These are phyloP conservation scores for Boletus sp. DNA, from an alignment of 768 basidiomycete species.

Conservation along the genomic window DNA sequence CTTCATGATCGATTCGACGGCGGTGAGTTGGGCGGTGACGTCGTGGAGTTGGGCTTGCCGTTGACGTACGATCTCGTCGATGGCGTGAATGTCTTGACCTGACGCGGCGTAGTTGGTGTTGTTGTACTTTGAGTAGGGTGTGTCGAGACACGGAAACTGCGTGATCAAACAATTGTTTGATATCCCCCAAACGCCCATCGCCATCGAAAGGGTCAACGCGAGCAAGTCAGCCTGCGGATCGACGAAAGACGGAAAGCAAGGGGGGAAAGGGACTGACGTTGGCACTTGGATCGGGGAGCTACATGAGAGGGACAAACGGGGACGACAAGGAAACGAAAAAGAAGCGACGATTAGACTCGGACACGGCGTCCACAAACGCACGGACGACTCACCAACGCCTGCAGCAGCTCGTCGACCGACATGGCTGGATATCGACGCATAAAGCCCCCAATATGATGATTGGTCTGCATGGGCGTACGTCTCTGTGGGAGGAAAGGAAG, in stretches of 20 bases:
- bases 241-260: background rate
- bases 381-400: conserved; percentile 7
- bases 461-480: conserved; percentile 5
- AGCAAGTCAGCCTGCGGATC: background rate
- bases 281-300: conserved; percentile 16
- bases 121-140: conserved; percentile 14
- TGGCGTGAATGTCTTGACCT: conserved; percentile 5
- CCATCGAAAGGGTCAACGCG: background rate
- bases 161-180: background rate
- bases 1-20: conserved; percentile 13
- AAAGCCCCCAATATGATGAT: background rate
- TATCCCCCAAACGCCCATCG: background rate
- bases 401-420: conserved; percentile 11
- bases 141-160: conserved; percentile 17
- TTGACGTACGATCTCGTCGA: conserved; percentile 15
- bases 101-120: conserved; percentile 16
- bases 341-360: background rate
- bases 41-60: conserved; percentile 15
- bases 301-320: background rate
- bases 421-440: conserved; percentile 6
- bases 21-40: conserved; percentile 9
- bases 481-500: background rate
- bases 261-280: conserved; percentile 5
- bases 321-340: background rate
- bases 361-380: no score